phyloP scores from a whole-genome alignment of 1,139 yeast species.

The Magnusiomyces fungicola region DNA sequence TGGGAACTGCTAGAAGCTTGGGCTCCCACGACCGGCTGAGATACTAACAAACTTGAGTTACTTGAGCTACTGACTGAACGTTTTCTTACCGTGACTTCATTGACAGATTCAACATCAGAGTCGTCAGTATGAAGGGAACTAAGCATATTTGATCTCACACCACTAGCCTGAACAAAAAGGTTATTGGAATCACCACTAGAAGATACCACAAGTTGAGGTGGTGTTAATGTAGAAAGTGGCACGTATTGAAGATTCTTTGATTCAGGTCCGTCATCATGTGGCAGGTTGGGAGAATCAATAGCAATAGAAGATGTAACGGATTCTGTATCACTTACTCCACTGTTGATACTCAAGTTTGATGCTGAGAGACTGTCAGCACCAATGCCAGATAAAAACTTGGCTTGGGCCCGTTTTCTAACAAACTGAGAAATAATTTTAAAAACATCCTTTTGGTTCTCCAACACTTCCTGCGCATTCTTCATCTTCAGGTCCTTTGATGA shows the following conservation, averaged over 20 bases:
- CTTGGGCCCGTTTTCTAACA: not conserved
- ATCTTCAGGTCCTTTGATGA: slow-evolving; percentile 26
- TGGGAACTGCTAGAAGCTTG: not conserved
- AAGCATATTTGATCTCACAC: not conserved
- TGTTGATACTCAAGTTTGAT: not conserved
- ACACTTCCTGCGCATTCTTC: slow-evolving; percentile 24
- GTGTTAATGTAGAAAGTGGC: not conserved
- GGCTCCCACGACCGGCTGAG: not conserved
- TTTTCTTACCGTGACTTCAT: not conserved
- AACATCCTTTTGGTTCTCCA: slow-evolving; percentile 22
- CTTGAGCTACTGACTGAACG: not conserved
- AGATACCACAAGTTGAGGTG: too few relatives aligned
- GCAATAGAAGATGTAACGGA: not conserved
- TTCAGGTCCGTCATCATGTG: slow-evolving; percentile 29
- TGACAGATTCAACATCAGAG: not conserved
- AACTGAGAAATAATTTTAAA: slow-evolving; percentile 16
- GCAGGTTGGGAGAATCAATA: not conserved
- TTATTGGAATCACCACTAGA: not conserved
- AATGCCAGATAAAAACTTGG: too few relatives aligned
- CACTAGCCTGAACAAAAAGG: not conserved
- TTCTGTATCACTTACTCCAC: too few relatives aligned
- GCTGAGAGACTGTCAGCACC: not conserved
- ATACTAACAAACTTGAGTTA: not conserved
- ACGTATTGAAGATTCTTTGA: slow-evolving; percentile 20
- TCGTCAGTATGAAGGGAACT: not conserved